Conservation (phyloP, 108 stramenopile species). For the Cafeteria roenbergensis region DNA sequence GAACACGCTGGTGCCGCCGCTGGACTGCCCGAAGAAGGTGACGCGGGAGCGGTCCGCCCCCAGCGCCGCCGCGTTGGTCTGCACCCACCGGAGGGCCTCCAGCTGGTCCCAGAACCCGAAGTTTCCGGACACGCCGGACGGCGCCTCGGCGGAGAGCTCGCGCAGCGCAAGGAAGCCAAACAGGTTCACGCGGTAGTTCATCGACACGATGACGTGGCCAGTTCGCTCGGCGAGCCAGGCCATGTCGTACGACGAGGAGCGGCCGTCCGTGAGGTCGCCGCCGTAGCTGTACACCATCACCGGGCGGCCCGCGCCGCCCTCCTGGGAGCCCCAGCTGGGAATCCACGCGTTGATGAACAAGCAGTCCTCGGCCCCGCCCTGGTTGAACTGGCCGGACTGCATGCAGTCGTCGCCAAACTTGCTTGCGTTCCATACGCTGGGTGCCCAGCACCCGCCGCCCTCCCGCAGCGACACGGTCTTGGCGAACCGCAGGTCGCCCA, state of each 20-base stretch:
- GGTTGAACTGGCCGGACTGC: slow-evolving; percentile 2
- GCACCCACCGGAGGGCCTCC: slow-evolving; percentile 61
- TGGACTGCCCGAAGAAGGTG: slow-evolving; percentile 63
- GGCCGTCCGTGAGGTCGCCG: slow-evolving; percentile 8
- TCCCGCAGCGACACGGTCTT: not conserved
- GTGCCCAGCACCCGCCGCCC: not conserved
- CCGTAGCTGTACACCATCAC: slow-evolving; percentile 12
- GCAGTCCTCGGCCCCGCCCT: slow-evolving; percentile 10
- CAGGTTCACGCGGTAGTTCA: slow-evolving; percentile 57
- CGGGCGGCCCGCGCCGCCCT: not conserved
- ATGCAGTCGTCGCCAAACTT: not conserved
- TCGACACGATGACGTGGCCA: slow-evolving; percentile 44
- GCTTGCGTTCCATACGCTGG: not conserved
- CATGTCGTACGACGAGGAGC: not conserved
- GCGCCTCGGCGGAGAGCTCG: not conserved
- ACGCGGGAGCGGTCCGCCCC: slow-evolving; percentile 64
- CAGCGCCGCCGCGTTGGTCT: slow-evolving; percentile 54
- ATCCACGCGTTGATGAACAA: slow-evolving; percentile 12
- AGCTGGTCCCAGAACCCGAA: slow-evolving; percentile 57
- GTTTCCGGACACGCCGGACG: slow-evolving; percentile 40
- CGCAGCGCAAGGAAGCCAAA: slow-evolving; percentile 49
- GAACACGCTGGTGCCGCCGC: slow-evolving; percentile 44
- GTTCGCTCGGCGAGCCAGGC: slow-evolving; percentile 15
- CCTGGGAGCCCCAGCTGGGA: not conserved
- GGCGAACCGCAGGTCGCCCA: not conserved